phyloP scores from a whole-genome alignment of 139 green algal genomes.

The Gonium pectorale region DNA sequence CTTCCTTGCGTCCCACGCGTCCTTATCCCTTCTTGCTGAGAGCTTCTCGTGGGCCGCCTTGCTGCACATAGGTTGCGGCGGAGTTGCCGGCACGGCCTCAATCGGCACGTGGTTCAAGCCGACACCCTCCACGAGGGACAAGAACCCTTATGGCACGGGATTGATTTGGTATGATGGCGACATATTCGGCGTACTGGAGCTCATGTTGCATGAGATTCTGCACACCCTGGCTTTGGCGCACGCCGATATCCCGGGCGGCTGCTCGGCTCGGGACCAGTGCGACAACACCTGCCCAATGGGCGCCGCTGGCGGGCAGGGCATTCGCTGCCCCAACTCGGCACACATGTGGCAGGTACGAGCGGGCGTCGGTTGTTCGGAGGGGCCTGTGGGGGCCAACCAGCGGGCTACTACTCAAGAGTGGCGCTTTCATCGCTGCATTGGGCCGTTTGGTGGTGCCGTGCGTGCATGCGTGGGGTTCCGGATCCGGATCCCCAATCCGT shows the following conservation, averaged over 20 bases:
- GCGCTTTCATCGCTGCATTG: no score
- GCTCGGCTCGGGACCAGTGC: conserved; percentile 3
- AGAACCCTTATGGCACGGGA: conserved; percentile 20
- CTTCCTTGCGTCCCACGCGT: no score
- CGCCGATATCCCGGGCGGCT: conserved; percentile 5
- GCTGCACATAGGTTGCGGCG: conserved; percentile 3
- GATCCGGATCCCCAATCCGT: no score
- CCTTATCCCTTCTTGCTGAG: no score
- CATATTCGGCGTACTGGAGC: background rate
- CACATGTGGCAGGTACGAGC: conserved; percentile 23
- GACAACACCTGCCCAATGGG: conserved; percentile 35
- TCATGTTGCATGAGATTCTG: conserved; percentile 20
- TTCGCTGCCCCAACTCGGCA: conserved; percentile 19
- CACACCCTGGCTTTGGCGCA: conserved; percentile 16
- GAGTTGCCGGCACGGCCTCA: background rate
- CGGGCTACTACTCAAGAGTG: no score
- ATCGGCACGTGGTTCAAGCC: conserved; percentile 7
- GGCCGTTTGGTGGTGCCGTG: no score
- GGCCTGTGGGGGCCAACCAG: no score
- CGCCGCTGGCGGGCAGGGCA: background rate
- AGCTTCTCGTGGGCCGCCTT: no score
- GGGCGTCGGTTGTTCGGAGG: background rate
- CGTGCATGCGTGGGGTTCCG: no score
- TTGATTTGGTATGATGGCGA: conserved; percentile 13
- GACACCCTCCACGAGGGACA: background rate